Base-by-base conservation (phyloP, 495 filamentous ascomycete genomes). In the Letharia columbiana region DNA sequence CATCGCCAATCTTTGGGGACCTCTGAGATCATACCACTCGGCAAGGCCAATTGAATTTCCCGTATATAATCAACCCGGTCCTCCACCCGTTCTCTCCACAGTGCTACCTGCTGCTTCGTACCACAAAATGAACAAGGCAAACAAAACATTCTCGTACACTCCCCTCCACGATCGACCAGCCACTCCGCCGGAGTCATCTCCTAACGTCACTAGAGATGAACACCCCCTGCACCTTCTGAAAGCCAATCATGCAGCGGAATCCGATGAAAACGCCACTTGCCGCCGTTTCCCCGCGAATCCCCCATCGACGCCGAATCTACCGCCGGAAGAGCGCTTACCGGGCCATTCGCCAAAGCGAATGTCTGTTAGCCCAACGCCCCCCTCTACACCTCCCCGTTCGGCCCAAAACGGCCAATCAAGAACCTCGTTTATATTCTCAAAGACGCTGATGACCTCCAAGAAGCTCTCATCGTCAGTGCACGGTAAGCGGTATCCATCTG, bases 401-500 rank as follows among this genome's bases (percentile, higher is more conserved):
- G 54, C 33, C 54, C 54, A 0, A 23, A 37, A 18, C 33, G 54
- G 33, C 54, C 54, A 57, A 37, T 57, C 54, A 57, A 37, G 33
- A 28, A 39, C 50, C 33, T 63, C 64, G 13, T 69, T 69, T 28
- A 65, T 44, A 40, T 66, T 69, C 15, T 69, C 67, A 45, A 65
- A 59, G 10, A 49, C 39, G 18, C 28, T 69, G 37, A 66, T 69
- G 58, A 61, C 59, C 23, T 69, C 67, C 6, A 69, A 69, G 52
- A 65, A 64, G 64, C 64, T 66, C 28, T 65, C 67, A 15, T 60
- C 67, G 13, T 66, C 67, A 13, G 61, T 69, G 31, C 67, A 69
- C 44, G 67, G 67, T 63, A 54, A 44, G 64, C 61, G 17, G 35
- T 50, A 13, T 45, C 41, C 47, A 23, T 63, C 41, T 42, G 42